These are phyloP conservation scores for Cladophialophora psammophila DNA, from an alignment of 2,329 filamentous ascomycete genomes.

Conservation along the genomic window DNA sequence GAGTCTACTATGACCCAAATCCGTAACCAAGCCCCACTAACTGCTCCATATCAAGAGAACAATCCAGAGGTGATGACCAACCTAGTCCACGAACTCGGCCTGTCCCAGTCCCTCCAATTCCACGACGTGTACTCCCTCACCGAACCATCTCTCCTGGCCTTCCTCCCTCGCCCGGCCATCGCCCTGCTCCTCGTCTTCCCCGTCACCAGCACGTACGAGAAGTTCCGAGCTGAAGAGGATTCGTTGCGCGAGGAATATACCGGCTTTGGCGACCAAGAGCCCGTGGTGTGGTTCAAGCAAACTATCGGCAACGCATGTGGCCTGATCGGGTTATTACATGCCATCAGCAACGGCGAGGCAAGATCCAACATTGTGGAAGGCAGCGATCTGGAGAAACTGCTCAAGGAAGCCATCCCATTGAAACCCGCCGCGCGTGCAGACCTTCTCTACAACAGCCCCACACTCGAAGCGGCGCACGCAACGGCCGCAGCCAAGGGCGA, in stretches of 20 bases:
- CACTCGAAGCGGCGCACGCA: constrained; percentile 79
- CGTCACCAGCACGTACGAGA: constrained; percentile 79
- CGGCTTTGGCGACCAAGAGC: constrained; percentile 72
- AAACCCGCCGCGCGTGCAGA: constrained; percentile 70
- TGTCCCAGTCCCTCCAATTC: constrained; percentile 77
- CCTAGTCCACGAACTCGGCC: constrained; percentile 82
- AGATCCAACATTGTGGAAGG: constrained; percentile 65
- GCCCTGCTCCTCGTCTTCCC: constrained; percentile 94
- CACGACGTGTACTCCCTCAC: constrained; percentile 93
- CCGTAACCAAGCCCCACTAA: not conserved
- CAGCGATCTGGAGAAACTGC: constrained; percentile 61
- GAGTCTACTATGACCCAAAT: not conserved
- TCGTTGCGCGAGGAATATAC: constrained; percentile 67
- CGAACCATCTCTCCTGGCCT: constrained; percentile 81
- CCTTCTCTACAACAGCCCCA: constrained; percentile 77
- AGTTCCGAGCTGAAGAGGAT: constrained; percentile 77
- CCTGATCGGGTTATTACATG: constrained; percentile 85
- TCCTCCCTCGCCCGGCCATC: constrained; percentile 86
- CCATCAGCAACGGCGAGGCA: constrained; percentile 77
- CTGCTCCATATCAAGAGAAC: constrained; percentile 58
- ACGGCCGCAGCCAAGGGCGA: constrained; percentile 79
- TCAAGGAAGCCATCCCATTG: constrained; percentile 74
- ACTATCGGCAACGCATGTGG: constrained; percentile 95
- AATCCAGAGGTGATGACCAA: constrained; percentile 89
- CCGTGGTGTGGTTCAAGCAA: constrained; percentile 92